Conservation (phyloP, 805 yeast genomes). For the Saccharomycopsis babjevae region DNA sequence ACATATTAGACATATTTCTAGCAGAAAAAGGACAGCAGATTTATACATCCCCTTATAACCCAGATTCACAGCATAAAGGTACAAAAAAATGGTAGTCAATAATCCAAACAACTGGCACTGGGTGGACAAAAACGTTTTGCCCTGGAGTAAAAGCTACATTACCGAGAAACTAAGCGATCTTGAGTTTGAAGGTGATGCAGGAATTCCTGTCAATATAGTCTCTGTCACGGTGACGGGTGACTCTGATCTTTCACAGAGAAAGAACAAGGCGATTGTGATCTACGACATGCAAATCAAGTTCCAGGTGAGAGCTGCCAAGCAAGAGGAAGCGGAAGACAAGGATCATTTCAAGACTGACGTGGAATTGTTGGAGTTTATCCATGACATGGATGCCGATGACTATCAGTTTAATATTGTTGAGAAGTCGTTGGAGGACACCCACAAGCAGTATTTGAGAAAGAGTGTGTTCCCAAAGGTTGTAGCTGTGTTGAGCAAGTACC, state of each 20-base stretch:
- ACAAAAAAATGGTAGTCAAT: constrained; percentile 45
- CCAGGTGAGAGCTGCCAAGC: constrained; percentile 25
- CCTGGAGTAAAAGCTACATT: constrained; percentile 50
- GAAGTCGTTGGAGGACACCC: constrained; percentile 30
- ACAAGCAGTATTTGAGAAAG: constrained; percentile 31
- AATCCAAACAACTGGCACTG: constrained; percentile 74
- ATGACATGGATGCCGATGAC: constrained; percentile 51
- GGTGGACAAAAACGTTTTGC: constrained; percentile 59
- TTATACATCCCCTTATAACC: too few relatives aligned
- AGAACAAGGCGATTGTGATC: constrained; percentile 69
- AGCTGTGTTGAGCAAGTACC: constrained; percentile 45
- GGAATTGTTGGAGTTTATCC: constrained; percentile 57
- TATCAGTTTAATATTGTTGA: constrained; percentile 47
- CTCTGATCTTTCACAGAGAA: constrained; percentile 76
- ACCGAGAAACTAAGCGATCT: constrained; percentile 29
- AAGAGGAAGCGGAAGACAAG: neutral
- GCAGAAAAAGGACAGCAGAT: too few relatives aligned
- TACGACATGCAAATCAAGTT: constrained; percentile 54
- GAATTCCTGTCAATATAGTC: constrained; percentile 19
- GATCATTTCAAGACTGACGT: constrained; percentile 33
- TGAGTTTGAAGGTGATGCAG: neutral
- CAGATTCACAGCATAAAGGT: too few relatives aligned
- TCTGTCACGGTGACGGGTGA: constrained; percentile 50
- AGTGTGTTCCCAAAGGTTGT: constrained; percentile 44
- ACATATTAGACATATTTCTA: too few relatives aligned